Percentiles rank a stretch among this genome's conserved stretches.
Conservation (phyloP, 148 eudicot species). For the Vaccinium corymbosum region DNA sequence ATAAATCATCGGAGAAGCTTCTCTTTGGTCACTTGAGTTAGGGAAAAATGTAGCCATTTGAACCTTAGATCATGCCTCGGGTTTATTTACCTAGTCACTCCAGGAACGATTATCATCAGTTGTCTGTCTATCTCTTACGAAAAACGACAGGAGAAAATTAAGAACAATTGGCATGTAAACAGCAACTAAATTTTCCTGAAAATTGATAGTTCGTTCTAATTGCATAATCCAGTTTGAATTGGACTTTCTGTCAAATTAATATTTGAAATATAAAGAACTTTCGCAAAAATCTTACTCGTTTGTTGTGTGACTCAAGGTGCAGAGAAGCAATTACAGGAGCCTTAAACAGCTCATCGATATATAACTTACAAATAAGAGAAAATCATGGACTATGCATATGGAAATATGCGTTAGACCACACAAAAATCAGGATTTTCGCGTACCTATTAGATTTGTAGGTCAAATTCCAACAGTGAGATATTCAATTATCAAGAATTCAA, state of each 20-base stretch:
- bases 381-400: not conserved
- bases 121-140: not conserved
- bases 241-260: not conserved
- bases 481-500: not conserved
- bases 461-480: slow-evolving; percentile 16
- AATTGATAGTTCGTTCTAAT: not conserved
- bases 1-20: slow-evolving; percentile 26
- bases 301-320: not conserved
- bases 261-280: not conserved
- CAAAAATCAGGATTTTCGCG: not conserved
- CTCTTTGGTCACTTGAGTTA: slow-evolving; percentile 31
- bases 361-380: not conserved
- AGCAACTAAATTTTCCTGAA: not conserved
- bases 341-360: not conserved
- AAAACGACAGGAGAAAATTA: not conserved
- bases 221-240: not conserved
- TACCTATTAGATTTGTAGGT: not conserved
- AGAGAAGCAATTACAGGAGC: not conserved
- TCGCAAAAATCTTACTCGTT: not conserved
- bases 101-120: slow-evolving; percentile 10
- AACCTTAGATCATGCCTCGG: not conserved
- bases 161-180: not conserved
- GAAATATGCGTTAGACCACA: not conserved
- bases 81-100: slow-evolving; percentile 5
- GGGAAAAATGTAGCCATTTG: slow-evolving; percentile 43